Evolutionary conservation across 129 eudicot species (phyloP), one percentile per base, ranked within the genome.

Genomic region (sunflower (Helianthus annuus)): DNA sequence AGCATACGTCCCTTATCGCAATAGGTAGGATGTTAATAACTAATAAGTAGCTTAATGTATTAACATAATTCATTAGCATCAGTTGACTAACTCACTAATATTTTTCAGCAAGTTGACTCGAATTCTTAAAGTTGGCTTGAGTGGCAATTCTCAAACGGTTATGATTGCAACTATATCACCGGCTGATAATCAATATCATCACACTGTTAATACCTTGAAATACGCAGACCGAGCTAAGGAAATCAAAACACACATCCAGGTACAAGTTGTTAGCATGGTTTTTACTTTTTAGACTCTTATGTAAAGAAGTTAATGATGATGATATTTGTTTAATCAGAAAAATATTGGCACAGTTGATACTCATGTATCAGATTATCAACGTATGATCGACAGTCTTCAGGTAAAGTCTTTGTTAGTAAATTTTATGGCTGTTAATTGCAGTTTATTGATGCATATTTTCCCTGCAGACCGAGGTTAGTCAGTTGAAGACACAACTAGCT

Each of bases 161-260:
- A 92, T 92, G 98, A 81, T 92, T 78, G 98, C 98, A 38, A 92
- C 96, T 64, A 71, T 92, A 60, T 92, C 98, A 78, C 98, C 98
- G 32, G 91, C 95, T 24, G 87, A 87, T 74, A 88, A 66, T 69
- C 98, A 89, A 77, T 89, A 92, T 81, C 96, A 89, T 80, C 98
- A 89, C 78, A 89, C 98, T 38, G 76, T 92, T 62, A 92, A 89
- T 82, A 92, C 98, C 55, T 82, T 92, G 81, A 92, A 92, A 80
- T 92, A 92, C 80, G 98, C 98, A 24, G 94, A 87, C 77, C 81
- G 98, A 46, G 98, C 98, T 63, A 92, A 92, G 88, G 98, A 92
- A 77, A 92, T 92, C 29, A 89, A 82, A 85, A 92, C 96, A 3
- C 98, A 92, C 82, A 83, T 92, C 64, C 98, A 92, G 92, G 98